phyloP scores from a whole-genome alignment of 2,329 filamentous ascomycete genomes.

The Alternaria alternata region DNA sequence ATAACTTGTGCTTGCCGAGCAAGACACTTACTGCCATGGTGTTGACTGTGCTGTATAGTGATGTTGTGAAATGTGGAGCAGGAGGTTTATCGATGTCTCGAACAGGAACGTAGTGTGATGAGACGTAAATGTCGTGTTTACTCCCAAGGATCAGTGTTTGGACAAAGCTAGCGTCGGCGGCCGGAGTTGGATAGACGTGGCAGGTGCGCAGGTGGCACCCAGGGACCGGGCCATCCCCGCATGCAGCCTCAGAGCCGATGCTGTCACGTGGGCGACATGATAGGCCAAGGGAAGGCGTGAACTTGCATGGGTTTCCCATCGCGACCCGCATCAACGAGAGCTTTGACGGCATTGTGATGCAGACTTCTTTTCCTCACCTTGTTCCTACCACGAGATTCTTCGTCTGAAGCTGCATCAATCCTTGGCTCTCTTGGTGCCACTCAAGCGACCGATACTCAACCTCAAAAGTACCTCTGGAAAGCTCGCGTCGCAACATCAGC shows the following conservation, averaged over 20 bases:
- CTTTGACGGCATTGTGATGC: conserved; percentile 10
- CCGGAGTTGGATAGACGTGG: conserved; percentile 19
- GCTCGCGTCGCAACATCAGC: conserved; percentile 23
- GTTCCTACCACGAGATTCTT: background rate
- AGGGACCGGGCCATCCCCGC: conserved; percentile 5
- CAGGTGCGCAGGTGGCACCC: background rate
- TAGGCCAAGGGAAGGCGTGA: conserved; percentile 27
- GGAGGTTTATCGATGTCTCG: conserved; percentile 5
- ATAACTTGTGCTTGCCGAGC: background rate
- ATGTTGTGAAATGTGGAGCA: conserved; percentile 14
- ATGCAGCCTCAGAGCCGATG: background rate
- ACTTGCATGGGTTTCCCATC: conserved; percentile 14
- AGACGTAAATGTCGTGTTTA: conserved; percentile 25
- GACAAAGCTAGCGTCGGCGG: conserved; percentile 7
- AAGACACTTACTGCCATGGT: conserved; percentile 41
- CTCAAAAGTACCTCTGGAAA: conserved; percentile 5
- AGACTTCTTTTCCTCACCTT: background rate
- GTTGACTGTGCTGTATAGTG: conserved; percentile 21
- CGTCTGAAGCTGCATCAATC: conserved; percentile 18
- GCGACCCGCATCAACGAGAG: conserved; percentile 7
- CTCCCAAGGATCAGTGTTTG: conserved; percentile 27
- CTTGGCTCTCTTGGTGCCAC: background rate
- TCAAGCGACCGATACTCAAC: conserved; percentile 18
- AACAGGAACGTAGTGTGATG: conserved; percentile 2
- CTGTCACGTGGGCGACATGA: conserved; percentile 39